Evolutionary conservation across 202 grass and related monocot genomes (phyloP).

Genomic region (Zoysia matrella): DNA sequence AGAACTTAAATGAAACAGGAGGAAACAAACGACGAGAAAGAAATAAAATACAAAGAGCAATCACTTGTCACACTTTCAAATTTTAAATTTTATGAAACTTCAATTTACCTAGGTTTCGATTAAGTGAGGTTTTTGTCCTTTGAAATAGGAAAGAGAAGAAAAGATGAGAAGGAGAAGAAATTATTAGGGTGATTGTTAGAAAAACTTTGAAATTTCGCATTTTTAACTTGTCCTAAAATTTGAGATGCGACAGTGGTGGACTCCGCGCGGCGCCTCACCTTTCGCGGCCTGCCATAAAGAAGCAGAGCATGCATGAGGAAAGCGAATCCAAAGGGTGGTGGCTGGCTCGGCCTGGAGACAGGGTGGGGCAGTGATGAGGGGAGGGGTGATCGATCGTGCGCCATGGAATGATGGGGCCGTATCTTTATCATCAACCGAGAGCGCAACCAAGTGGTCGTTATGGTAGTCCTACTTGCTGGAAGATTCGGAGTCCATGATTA

Average conservation of each 20-base stretch:
- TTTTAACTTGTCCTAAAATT: too few species aligned
- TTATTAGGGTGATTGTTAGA: too few species aligned
- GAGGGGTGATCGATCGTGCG: slow-evolving; percentile 2
- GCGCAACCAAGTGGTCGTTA: slow-evolving; percentile 4
- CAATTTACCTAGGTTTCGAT: too few species aligned
- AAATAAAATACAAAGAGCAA: too few species aligned
- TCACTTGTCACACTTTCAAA: too few species aligned
- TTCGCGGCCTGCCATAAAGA: slow-evolving; percentile 47
- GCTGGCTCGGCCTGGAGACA: slow-evolving; percentile 3
- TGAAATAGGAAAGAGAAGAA: too few species aligned
- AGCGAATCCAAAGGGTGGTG: not conserved
- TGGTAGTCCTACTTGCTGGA: slow-evolving; percentile 29
- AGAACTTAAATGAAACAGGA: too few species aligned
- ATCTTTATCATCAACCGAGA: slow-evolving; percentile 25
- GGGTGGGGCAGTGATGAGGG: not conserved
- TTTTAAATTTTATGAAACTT: too few species aligned
- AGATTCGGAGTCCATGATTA: slow-evolving; percentile 28
- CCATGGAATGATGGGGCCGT: slow-evolving; percentile 19
- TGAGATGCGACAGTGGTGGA: slow-evolving; percentile 17
- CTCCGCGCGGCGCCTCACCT: slow-evolving; percentile 27
- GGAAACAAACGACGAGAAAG: too few species aligned
- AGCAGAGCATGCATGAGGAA: slow-evolving; percentile 22
- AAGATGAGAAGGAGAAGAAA: too few species aligned
- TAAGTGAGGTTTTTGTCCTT: too few species aligned
- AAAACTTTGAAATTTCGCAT: too few species aligned